Conservation (phyloP, 345 rosid species). For the Arabis hirsuta region DNA sequence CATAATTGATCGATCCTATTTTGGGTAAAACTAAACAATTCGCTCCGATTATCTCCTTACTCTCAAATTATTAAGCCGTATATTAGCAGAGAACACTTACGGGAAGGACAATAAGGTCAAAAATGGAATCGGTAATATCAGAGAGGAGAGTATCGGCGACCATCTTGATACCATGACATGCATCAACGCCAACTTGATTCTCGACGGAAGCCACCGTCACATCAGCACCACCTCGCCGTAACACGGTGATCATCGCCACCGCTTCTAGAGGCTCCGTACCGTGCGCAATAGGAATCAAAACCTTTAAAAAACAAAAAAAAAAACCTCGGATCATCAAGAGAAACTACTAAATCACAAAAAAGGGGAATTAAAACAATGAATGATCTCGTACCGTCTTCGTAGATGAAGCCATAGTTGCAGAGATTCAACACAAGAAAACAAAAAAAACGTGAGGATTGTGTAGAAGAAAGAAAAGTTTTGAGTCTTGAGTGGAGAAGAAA, state of each 20-base stretch:
- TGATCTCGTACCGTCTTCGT: slow-evolving; percentile 52
- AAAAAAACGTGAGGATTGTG: slow-evolving; percentile 29
- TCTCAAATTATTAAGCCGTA: not conserved
- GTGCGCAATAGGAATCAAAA: slow-evolving; percentile 91
- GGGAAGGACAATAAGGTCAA: slow-evolving; percentile 81
- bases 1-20: not conserved
- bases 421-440: slow-evolving; percentile 30
- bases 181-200: slow-evolving; percentile 67
- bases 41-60: not conserved
- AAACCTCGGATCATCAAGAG: slow-evolving; percentile 3
- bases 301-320: slow-evolving; percentile 45
- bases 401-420: slow-evolving; percentile 60
- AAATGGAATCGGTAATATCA: slow-evolving; percentile 57
- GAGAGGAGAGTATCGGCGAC: slow-evolving; percentile 77
- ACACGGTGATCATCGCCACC: slow-evolving; percentile 73
- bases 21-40: not conserved
- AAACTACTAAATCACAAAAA: slow-evolving; percentile 12
- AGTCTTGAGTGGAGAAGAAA: slow-evolving; percentile 33
- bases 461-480: slow-evolving; percentile 1
- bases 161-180: slow-evolving; percentile 76
- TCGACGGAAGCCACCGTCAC: slow-evolving; percentile 86
- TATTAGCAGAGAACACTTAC: slow-evolving; percentile 43
- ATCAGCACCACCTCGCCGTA: slow-evolving; percentile 82
- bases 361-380: not conserved
- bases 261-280: slow-evolving; percentile 98